A percentile compares a stretch with the other conserved stretches of the same genome.
Evolutionary conservation across 176 grass and related monocot genomes (phyloP).

Genomic region (Ensete glaucum): DNA sequence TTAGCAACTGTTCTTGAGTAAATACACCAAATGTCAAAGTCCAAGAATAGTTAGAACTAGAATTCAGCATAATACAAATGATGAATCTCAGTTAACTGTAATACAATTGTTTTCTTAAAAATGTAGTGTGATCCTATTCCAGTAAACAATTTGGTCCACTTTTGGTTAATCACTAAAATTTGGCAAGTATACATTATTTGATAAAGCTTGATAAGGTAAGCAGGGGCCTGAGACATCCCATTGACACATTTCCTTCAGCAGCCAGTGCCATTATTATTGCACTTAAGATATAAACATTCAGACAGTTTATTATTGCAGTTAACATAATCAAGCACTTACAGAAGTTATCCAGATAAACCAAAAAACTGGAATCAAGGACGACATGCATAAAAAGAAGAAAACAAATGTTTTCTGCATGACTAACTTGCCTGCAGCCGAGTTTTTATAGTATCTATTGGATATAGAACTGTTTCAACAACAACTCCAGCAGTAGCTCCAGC

Average conservation of each 20-base stretch:
- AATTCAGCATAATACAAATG: neutral
- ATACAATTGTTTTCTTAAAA: no score
- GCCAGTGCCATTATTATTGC: neutral
- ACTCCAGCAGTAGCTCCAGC: conserved; percentile 88
- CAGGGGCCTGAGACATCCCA: no score
- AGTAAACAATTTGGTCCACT: neutral
- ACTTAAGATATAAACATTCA: neutral
- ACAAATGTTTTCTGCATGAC: neutral
- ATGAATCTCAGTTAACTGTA: no score
- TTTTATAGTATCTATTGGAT: conserved; percentile 93
- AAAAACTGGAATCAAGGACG: neutral
- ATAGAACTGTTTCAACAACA: conserved; percentile 75
- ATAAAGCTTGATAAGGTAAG: no score
- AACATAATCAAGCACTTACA: neutral
- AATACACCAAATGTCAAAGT: neutral
- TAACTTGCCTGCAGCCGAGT: conserved; percentile 67
- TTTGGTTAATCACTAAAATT: no score
- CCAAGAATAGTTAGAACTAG: neutral
- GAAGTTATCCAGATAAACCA: neutral
- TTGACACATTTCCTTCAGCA: neutral
- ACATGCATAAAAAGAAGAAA: neutral
- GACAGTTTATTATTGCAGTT: neutral
- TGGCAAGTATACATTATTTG: no score
- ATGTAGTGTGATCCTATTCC: neutral
- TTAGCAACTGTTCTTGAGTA: neutral